These are phyloP conservation scores for Populus euphratica DNA, from an alignment of 345 rosid species.

Conservation along the genomic window DNA sequence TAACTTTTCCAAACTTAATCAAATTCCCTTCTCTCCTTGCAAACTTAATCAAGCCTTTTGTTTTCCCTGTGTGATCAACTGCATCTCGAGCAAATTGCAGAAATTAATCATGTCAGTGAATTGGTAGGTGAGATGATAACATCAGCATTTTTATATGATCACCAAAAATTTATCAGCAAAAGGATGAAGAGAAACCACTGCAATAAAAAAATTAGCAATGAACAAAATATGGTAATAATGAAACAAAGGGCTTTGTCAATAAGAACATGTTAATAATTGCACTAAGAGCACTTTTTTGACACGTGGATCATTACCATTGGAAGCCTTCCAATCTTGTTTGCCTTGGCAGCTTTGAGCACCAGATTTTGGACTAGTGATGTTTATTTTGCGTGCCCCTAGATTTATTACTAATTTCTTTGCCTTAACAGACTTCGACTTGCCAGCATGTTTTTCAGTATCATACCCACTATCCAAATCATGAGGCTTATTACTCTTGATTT, in stretches of 20 bases:
- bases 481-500: constrained; percentile 57
- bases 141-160: neutral
- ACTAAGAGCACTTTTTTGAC: neutral
- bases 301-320: constrained; percentile 50
- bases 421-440: constrained; percentile 60
- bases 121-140: neutral
- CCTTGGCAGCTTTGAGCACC: constrained; percentile 64
- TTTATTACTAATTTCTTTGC: constrained; percentile 88
- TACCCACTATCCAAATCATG: constrained; percentile 53
- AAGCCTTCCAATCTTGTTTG: constrained; percentile 47
- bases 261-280: neutral
- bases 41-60: constrained; percentile 34
- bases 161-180: too few relatives aligned
- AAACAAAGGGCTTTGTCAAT: neutral
- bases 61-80: constrained; percentile 32
- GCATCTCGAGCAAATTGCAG: constrained; percentile 41
- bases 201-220: too few relatives aligned
- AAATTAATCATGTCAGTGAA: neutral
- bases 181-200: too few relatives aligned
- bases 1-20: constrained; percentile 57
- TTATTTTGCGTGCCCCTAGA: constrained; percentile 76
- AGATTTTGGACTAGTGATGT: constrained; percentile 59
- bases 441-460: constrained; percentile 46
- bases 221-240: too few relatives aligned
- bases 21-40: constrained; percentile 49